Percentiles rank a stretch among this genome's conserved stretches.
Conservation (phyloP, 495 filamentous ascomycete genomes). For the Clohesyomyces aquaticus region DNA sequence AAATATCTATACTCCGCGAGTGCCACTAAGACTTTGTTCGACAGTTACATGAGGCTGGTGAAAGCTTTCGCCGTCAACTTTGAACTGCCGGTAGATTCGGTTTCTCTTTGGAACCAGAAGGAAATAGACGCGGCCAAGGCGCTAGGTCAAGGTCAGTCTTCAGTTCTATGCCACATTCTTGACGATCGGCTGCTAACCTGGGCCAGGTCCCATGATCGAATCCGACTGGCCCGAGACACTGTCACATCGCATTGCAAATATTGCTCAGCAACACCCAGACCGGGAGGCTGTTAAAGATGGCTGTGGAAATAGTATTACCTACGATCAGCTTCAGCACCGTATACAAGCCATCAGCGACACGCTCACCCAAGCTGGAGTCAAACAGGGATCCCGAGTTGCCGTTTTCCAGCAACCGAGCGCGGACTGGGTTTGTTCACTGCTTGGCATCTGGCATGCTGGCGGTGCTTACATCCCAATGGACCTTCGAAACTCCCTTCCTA, state of each 20-base stretch:
- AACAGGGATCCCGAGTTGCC: background rate
- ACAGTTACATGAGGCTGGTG: too few relatives aligned
- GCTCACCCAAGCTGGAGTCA: background rate
- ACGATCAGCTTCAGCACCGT: background rate
- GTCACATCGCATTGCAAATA: background rate
- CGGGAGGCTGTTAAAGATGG: constrained; percentile 2
- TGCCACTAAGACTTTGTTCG: too few relatives aligned
- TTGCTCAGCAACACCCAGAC: background rate
- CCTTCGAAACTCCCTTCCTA: background rate
- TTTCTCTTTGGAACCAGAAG: too few relatives aligned
- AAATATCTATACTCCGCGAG: too few relatives aligned
- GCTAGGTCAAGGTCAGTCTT: too few relatives aligned
- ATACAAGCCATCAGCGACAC: background rate
- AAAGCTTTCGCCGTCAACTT: too few relatives aligned
- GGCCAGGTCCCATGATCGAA: background rate
- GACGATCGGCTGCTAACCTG: too few relatives aligned
- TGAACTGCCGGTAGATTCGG: too few relatives aligned
- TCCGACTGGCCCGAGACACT: background rate
- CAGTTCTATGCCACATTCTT: too few relatives aligned
- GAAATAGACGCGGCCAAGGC: too few relatives aligned
- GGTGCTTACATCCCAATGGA: constrained; percentile 9
- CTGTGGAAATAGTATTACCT: background rate
- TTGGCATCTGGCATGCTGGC: constrained; percentile 2
- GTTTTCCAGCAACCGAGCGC: constrained; percentile 2
- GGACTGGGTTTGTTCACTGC: constrained; percentile 10